A percentile compares a stretch with the other conserved stretches of the same genome.
Evolutionary conservation across 2,329 filamentous ascomycete genomes (phyloP).

Genomic region (Graphilbum fragrans): DNA sequence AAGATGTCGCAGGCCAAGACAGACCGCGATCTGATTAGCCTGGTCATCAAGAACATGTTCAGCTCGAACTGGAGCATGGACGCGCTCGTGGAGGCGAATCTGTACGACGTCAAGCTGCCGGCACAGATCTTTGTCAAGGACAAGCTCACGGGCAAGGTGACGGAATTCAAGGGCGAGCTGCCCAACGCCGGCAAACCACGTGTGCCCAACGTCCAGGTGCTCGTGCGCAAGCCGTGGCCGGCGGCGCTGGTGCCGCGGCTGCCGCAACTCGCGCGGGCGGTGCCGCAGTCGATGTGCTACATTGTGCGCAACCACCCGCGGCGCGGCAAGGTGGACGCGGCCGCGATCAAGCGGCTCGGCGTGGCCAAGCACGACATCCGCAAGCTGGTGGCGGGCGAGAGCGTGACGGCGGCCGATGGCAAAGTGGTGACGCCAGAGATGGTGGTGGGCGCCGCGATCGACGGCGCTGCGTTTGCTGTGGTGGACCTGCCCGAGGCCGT

Average conservation of each 20-base stretch:
- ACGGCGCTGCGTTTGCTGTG: conserved; percentile 65
- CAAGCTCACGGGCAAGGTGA: conserved; percentile 47
- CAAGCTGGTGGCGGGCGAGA: conserved; percentile 49
- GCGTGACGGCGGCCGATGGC: conserved; percentile 52
- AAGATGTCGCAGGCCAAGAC: conserved; percentile 8
- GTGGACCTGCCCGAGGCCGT: conserved; percentile 62
- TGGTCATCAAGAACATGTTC: conserved; percentile 66
- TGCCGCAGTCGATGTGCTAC: conserved; percentile 66
- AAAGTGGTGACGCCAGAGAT: conserved; percentile 69
- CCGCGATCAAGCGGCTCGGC: conserved; percentile 51
- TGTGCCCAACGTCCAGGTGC: conserved; percentile 55
- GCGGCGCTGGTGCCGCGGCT: conserved; percentile 51
- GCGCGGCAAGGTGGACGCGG: conserved; percentile 67
- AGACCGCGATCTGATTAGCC: conserved; percentile 40
- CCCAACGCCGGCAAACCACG: conserved; percentile 30
- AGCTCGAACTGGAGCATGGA: conserved; percentile 65
- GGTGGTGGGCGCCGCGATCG: conserved; percentile 58
- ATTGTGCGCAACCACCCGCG: conserved; percentile 66
- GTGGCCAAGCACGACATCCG: conserved; percentile 48
- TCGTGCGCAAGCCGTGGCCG: conserved; percentile 70
- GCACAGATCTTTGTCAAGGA: conserved; percentile 59
- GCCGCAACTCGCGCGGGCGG: conserved; percentile 51
- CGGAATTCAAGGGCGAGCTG: conserved; percentile 56
- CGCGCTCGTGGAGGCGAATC: conserved; percentile 50
- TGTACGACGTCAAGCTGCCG: conserved; percentile 55